These are phyloP conservation scores for Cardamine chenopodiifolia DNA, from an alignment of 345 rosid genomes.

Conservation along the genomic window DNA sequence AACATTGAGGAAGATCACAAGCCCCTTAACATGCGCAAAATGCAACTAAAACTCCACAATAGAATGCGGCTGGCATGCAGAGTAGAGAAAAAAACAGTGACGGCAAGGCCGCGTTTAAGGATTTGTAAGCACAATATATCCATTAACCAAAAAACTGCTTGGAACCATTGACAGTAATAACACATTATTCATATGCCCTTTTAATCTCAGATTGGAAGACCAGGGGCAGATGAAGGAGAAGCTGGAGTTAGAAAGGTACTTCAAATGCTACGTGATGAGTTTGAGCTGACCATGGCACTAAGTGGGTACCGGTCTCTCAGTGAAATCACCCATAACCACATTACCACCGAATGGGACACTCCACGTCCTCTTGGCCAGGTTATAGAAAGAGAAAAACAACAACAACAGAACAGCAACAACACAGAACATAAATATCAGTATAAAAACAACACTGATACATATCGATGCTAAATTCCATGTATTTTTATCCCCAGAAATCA, in stretches of 20 bases:
- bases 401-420: constrained; percentile 1
- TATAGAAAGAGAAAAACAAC: constrained; percentile 32
- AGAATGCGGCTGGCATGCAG: too few relatives aligned
- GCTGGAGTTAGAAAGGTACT: constrained; percentile 76
- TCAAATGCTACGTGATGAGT: constrained; percentile 81
- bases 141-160: neutral
- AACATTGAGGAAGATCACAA: too few relatives aligned
- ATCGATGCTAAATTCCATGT: neutral
- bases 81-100: too few relatives aligned
- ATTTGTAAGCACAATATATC: constrained; percentile 57
- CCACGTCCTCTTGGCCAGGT: constrained; percentile 52
- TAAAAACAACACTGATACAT: too few relatives aligned
- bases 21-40: too few relatives aligned
- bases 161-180: neutral
- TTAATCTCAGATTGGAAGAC: constrained; percentile 76
- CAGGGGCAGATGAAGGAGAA: constrained; percentile 85
- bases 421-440: neutral
- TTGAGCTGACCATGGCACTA: constrained; percentile 89
- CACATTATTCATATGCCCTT: neutral
- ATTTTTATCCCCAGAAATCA: neutral
- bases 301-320: constrained; percentile 81
- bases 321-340: constrained; percentile 83
- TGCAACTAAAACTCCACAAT: too few relatives aligned
- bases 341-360: constrained; percentile 69
- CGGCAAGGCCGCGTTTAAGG: too few relatives aligned